These are phyloP conservation scores for Lasiodiplodia theobromae DNA, from an alignment of 2,329 filamentous ascomycete species.

Conservation along the genomic window DNA sequence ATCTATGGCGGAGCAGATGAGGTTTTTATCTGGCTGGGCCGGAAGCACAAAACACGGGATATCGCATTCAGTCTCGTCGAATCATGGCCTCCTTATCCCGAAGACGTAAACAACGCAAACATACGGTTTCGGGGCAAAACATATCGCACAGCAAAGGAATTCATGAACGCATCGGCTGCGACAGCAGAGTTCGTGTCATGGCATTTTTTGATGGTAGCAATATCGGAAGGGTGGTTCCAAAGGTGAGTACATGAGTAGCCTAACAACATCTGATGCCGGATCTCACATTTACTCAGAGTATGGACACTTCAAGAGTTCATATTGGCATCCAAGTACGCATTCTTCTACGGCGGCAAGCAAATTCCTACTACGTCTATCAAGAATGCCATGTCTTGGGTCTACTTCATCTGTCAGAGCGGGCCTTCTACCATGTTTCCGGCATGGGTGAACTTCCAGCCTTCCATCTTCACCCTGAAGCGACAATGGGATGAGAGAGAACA, in stretches of 20 bases:
- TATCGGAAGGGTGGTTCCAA: not conserved
- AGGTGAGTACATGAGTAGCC: not conserved
- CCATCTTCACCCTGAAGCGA: not conserved
- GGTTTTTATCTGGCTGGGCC: not conserved
- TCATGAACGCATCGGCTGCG: not conserved
- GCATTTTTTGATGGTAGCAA: not conserved
- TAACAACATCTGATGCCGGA: no score
- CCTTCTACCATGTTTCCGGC: not conserved
- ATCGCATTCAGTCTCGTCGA: not conserved
- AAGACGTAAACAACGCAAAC: not conserved
- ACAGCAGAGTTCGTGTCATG: not conserved
- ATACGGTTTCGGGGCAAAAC: not conserved
- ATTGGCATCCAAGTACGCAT: not conserved
- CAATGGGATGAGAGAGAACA: not conserved
- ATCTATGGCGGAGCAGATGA: not conserved
- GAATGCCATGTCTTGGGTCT: not conserved
- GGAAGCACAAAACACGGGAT: not conserved
- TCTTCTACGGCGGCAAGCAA: not conserved
- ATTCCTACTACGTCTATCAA: not conserved
- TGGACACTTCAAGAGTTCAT: constrained; percentile 7
- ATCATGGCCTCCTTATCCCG: not conserved
- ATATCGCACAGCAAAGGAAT: not conserved
- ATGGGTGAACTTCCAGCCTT: not conserved
- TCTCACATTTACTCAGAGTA: not conserved
- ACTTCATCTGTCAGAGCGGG: not conserved